Percentiles rank a stretch among this genome's conserved stretches.
These are phyloP conservation scores for Colletotrichum tamarilloi DNA, from an alignment of 2,329 filamentous ascomycete species.

Conservation along the genomic window DNA sequence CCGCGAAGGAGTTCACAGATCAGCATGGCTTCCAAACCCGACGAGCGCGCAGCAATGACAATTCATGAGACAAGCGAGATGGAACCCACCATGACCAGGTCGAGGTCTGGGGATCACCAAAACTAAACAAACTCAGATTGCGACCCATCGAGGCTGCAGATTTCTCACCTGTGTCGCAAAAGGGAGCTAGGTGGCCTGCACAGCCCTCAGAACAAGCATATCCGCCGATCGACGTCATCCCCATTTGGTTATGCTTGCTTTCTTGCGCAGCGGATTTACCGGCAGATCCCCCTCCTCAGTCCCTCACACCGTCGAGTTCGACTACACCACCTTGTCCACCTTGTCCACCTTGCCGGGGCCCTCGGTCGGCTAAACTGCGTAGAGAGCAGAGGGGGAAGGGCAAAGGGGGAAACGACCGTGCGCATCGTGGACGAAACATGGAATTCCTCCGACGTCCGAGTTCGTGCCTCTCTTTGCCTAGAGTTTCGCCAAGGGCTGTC, in stretches of 20 bases:
- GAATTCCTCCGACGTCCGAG: constrained; percentile 20
- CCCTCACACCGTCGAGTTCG: not conserved
- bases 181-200: constrained; percentile 14
- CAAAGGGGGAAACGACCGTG: constrained; percentile 23
- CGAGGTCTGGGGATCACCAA: constrained; percentile 1
- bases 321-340: not conserved
- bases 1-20: not conserved
- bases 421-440: constrained; percentile 26
- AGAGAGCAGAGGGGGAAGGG: too few species aligned
- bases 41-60: constrained; percentile 13
- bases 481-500: constrained; percentile 32
- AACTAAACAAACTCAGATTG: constrained; percentile 22
- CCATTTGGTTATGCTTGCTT: constrained; percentile 33
- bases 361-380: not conserved
- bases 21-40: not conserved
- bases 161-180: constrained; percentile 30
- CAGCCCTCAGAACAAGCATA: constrained; percentile 27
- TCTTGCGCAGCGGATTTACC: constrained; percentile 3
- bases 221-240: constrained; percentile 11
- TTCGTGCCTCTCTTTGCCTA: constrained; percentile 1
- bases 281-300: constrained; percentile 19
- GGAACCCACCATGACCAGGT: not conserved
- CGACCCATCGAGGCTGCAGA: constrained; percentile 3
- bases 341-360: constrained; percentile 1
- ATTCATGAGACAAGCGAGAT: constrained; percentile 22